A percentile compares a stretch with the other conserved stretches of the same genome.
Evolutionary conservation across 306 rosid genomes (phyloP).

Genomic region (Medicago lupulina): DNA sequence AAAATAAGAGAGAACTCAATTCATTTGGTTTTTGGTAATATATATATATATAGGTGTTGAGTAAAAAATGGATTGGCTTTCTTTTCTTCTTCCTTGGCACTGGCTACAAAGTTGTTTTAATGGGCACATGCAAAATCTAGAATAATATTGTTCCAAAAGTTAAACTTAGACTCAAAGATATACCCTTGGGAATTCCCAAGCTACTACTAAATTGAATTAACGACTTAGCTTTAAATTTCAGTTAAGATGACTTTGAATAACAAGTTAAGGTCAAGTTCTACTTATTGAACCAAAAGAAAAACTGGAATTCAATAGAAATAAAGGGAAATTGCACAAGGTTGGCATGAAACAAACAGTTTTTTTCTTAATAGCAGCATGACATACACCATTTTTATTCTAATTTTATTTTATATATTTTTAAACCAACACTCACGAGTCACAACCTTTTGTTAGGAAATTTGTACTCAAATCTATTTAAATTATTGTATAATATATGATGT

Average conservation of each 20-base stretch:
- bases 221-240: slow-evolving; percentile 25
- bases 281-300: background rate
- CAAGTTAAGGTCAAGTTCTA: slow-evolving; percentile 10
- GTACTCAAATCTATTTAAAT: too few species aligned
- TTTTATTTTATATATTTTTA: too few species aligned
- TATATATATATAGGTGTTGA: slow-evolving; percentile 30
- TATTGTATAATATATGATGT: too few species aligned
- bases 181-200: slow-evolving; percentile 10
- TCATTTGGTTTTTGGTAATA: slow-evolving; percentile 15
- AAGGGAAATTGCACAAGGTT: too few species aligned
- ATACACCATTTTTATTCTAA: too few species aligned
- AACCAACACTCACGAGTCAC: too few species aligned
- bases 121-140: slow-evolving; percentile 38
- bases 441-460: too few species aligned
- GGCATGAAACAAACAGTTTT: too few species aligned
- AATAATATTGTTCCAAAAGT: slow-evolving; percentile 16
- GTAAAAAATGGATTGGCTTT: slow-evolving; percentile 35
- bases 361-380: too few species aligned
- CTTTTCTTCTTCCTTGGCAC: background rate
- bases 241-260: slow-evolving; percentile 32
- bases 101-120: slow-evolving; percentile 3
- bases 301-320: background rate
- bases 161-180: slow-evolving; percentile 27
- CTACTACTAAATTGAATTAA: slow-evolving; percentile 21
- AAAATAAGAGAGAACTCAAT: background rate